Conservation (phyloP, 108 stramenopile genomes). For the Cyclotella sp. region DNA sequence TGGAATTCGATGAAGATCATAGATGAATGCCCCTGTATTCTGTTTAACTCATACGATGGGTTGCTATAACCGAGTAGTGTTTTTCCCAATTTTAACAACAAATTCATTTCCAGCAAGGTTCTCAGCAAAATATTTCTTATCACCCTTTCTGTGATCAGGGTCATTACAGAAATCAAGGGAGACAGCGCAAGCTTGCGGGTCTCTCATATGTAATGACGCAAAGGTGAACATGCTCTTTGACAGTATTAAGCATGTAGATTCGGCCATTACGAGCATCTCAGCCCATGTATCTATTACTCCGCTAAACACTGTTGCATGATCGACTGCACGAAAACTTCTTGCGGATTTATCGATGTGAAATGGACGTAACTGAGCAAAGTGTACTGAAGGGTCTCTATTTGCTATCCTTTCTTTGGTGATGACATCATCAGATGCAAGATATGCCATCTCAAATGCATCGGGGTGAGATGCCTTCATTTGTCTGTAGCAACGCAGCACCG, state of each 20-base stretch:
- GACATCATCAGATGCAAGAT: slow-evolving; percentile 11
- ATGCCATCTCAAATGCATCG: background rate
- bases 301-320: background rate
- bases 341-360: background rate
- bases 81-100: background rate
- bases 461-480: background rate
- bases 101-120: background rate
- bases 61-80: no score
- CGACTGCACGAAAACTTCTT: background rate
- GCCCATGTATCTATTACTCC: slow-evolving; percentile 7
- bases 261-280: slow-evolving; percentile 1
- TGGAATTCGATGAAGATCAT: no score
- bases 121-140: background rate
- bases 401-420: background rate
- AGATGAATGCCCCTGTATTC: no score
- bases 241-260: slow-evolving; percentile 3
- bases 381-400: background rate
- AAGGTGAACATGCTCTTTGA: slow-evolving; percentile 2
- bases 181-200: background rate
- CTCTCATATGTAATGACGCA: background rate
- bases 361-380: background rate
- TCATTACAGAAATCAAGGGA: background rate
- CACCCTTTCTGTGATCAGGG: background rate
- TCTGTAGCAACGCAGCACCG: background rate
- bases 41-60: no score